Conservation (phyloP, 805 yeast species). For the Yamadazyma scolyti region DNA sequence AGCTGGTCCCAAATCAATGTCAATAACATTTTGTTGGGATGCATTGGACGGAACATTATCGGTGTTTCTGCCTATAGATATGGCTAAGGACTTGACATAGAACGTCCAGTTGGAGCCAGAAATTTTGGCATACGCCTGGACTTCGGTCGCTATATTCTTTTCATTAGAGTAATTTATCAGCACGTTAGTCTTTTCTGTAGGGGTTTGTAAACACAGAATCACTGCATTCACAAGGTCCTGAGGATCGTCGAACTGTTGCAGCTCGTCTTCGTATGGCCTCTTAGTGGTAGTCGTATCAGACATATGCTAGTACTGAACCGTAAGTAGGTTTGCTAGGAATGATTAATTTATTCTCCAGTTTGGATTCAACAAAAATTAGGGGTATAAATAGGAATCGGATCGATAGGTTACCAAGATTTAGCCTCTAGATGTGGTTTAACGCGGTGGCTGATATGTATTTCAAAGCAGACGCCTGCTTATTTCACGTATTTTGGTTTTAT, state of each 20-base stretch:
- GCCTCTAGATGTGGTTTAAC: no score
- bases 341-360: no score
- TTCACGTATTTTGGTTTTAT: no score
- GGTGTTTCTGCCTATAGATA: constrained; percentile 86
- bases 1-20: constrained; percentile 94
- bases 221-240: constrained; percentile 70
- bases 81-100: constrained; percentile 74
- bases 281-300: constrained; percentile 27
- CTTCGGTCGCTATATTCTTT: constrained; percentile 64
- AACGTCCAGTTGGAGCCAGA: constrained; percentile 94
- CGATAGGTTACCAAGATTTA: no score
- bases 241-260: constrained; percentile 48
- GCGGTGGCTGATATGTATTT: no score
- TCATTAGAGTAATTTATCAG: constrained; percentile 72
- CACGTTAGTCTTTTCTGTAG: constrained; percentile 74
- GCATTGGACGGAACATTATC: constrained; percentile 15
- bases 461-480: no score
- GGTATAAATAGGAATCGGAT: no score
- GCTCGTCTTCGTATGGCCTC: constrained; percentile 21
- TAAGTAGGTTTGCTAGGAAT: no score
- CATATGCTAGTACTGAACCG: constrained; percentile 11
- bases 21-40: constrained; percentile 33
- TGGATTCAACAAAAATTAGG: no score
- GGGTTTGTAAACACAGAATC: constrained; percentile 63
- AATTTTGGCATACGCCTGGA: constrained; percentile 97